Evolutionary conservation across 108 stramenopile species (phyloP), one percentile per base, ranked within the genome.

Genomic region (Fragilaria radians): DNA sequence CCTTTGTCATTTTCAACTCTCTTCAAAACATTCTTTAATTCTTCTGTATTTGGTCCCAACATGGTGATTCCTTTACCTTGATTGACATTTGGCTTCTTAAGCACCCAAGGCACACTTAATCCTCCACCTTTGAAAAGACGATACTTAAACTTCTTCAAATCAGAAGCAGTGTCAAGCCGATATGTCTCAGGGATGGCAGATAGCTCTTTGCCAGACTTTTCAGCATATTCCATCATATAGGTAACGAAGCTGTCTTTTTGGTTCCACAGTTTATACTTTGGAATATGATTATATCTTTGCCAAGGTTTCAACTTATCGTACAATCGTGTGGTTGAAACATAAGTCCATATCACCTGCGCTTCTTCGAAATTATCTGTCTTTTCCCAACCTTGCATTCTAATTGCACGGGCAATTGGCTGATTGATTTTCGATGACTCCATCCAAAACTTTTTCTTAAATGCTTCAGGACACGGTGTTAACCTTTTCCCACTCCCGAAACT

Each of bases 1-100:
- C 53, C 59, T 42, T 60, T 48, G 3, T 32, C 27, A 26, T n/a
- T 27, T 45, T 64, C 36, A 14, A 42, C 36, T 42, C 11, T 42
- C 36, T 42, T 42, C 11, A 42, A 14, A 14, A 42, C 36, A 49
- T 59, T 26, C 19, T 59, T 57, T 22, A 70, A 28, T 21, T 45
- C 57, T 29, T 56, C 1, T 4, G 36, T 54, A 4, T 57, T 29
- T 21, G 69, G 69, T 33, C 62, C 69, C 48, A 70, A 23, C 48
- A 70, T 58, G 30, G 62, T 53, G 17, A 72, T 59, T 17, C 71
- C 71, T 30, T 48, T 67, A 0, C 71, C 71, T 5, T 53, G 36
- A 61, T 72, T 61, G 27, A 52, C 42, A 0, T 25, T 61, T 25
- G 61, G 51, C 25, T 52, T 9, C 29, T 68, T 68, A n/a, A 61